Evolutionary conservation across 2,329 filamentous ascomycete species (phyloP).

Genomic region (Neocatenulostroma microsporum): DNA sequence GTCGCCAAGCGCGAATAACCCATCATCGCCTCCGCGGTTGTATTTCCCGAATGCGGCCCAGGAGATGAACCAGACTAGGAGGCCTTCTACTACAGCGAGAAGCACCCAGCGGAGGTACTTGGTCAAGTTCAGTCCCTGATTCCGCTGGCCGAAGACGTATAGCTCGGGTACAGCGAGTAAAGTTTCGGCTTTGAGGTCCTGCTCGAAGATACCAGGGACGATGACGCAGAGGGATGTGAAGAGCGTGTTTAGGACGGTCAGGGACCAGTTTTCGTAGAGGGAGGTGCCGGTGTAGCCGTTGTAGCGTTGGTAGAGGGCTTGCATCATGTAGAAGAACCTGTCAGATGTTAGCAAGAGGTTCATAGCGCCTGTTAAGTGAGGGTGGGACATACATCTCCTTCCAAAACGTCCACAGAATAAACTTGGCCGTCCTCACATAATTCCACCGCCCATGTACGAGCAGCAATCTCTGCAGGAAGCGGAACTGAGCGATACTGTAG

Average conservation of each 20-base stretch:
- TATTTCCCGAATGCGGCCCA: conserved; percentile 55
- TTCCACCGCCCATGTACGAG: conserved; percentile 30
- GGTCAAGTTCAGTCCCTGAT: conserved; percentile 66
- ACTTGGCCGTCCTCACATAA: conserved; percentile 49
- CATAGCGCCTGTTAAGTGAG: no score
- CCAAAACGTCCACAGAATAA: conserved; percentile 82
- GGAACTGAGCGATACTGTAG: conserved; percentile 80
- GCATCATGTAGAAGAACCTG: conserved; percentile 38
- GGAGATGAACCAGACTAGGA: conserved; percentile 66
- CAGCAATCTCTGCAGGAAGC: conserved; percentile 56
- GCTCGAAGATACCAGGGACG: conserved; percentile 74
- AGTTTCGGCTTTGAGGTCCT: conserved; percentile 66
- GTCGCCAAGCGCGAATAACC: conserved; percentile 65
- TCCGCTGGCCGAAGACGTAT: conserved; percentile 70
- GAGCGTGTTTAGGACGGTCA: conserved; percentile 89
- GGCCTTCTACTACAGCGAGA: conserved; percentile 65
- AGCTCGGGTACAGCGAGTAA: conserved; percentile 75
- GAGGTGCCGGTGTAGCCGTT: conserved; percentile 77
- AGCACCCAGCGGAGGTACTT: conserved; percentile 72
- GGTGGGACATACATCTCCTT: conserved; percentile 55
- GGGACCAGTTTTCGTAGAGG: conserved; percentile 71
- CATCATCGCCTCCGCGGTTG: conserved; percentile 57
- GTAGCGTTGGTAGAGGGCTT: conserved; percentile 72
- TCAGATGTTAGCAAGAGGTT: no score
- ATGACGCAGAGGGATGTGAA: conserved; percentile 84